Base-by-base conservation (phyloP, 495 filamentous ascomycete species). In the Cenococcum geophilum region DNA sequence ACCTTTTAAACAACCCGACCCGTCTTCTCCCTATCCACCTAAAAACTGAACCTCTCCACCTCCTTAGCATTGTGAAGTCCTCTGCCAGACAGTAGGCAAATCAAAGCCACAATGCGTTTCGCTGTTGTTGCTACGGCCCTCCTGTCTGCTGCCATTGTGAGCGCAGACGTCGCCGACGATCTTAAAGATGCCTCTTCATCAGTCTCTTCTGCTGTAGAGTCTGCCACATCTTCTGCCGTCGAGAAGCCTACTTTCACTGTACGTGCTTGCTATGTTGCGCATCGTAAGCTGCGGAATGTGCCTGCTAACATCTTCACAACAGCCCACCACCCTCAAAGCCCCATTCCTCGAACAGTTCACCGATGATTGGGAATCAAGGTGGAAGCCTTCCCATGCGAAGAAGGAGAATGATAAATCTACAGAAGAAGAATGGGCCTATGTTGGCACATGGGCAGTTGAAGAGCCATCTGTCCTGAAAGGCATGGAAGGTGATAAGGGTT, bases 321-420 rank as follows among this genome's bases (percentile, higher is more conserved):
- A 97, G 92, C 92, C 95, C 54, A 86, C 89, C 55, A 80, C 79
- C 58, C 76, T 97, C 70, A 89, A 97, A 76, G 95, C 88, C 62
- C 89, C 91, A 43, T 97, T 99, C 85, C 77, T 97, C 59, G 95
- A 99, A 78, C 95, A 99, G 75, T 99, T 99, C 81, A 95, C 89
- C 75, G 85, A 91, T 60, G 92, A 88, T 77, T 97, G 93, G 92
- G 83, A 96, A 55, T 78, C 79, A 50, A 80, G 95, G 73, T 99
- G 95, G 95, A 88, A 91, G 77, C 80, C 85, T 59, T 96, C 91
- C 20, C 87, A 93, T 70, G 95, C 95, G 64, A 97, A 97, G 83
- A 97, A 97, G 83, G 89, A 95, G 61, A 78, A 77, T 63, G 86
- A 89, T 70, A 86, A 89, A 69, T 83, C 82, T 68, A 80, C 85